Percentiles rank a stretch among this genome's conserved stretches.
Conservation (phyloP, 768 basidiomycete species). For the Leucogyrophana mollusca region DNA sequence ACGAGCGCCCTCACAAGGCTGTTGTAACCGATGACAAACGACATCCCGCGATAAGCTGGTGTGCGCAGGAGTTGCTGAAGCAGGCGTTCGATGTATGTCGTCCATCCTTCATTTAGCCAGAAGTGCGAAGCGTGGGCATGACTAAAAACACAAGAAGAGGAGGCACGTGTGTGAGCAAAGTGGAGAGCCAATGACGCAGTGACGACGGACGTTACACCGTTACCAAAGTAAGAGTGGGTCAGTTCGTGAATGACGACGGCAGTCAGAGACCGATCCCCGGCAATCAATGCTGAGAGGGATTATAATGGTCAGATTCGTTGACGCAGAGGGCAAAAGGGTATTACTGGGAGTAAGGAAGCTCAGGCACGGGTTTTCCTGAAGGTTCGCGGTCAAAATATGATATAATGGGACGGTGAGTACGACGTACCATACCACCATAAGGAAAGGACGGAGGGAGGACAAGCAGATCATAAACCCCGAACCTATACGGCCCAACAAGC, state of each 20-base stretch:
- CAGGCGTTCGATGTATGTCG: slow-evolving; percentile 60
- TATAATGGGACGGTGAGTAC: neutral
- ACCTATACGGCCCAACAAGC: slow-evolving; percentile 48
- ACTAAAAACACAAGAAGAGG: slow-evolving; percentile 14
- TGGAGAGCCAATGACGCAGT: neutral
- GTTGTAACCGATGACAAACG: slow-evolving; percentile 47
- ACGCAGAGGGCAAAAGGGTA: slow-evolving; percentile 1
- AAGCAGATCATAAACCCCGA: slow-evolving; percentile 56
- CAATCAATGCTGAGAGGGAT: slow-evolving; percentile 39
- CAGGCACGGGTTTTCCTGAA: slow-evolving; percentile 52
- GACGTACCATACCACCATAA: slow-evolving; percentile 48
- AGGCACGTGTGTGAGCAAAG: neutral
- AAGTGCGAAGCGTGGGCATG: slow-evolving; percentile 43
- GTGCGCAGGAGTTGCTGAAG: slow-evolving; percentile 45
- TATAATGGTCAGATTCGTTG: neutral
- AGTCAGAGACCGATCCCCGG: slow-evolving; percentile 55
- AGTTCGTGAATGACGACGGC: slow-evolving; percentile 56
- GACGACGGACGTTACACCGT: slow-evolving; percentile 42
- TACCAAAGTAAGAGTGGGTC: slow-evolving; percentile 56
- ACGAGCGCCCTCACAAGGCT: slow-evolving; percentile 46
- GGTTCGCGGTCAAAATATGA: neutral
- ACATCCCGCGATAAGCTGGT: slow-evolving; percentile 47
- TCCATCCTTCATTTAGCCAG: slow-evolving; percentile 58
- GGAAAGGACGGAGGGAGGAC: slow-evolving; percentile 60
- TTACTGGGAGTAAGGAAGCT: slow-evolving; percentile 53